Evolutionary conservation across 2,329 filamentous ascomycete species (phyloP).

Genomic region (Xylariaceae sp.): DNA sequence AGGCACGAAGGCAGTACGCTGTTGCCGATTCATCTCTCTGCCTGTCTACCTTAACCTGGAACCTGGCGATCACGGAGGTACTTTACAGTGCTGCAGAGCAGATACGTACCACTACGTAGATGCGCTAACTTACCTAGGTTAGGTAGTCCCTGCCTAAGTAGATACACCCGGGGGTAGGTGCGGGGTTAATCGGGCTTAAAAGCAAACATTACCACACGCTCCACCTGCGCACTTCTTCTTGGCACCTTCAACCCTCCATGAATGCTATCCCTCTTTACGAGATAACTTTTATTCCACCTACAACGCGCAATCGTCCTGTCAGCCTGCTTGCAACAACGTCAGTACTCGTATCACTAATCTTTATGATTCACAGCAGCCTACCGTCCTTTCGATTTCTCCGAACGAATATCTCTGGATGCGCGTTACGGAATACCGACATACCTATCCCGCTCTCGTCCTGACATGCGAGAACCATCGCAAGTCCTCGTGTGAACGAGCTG

Average conservation of each 20-base stretch:
- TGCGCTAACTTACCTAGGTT: neutral
- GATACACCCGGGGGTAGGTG: slow-evolving; percentile 1
- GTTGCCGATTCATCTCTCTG: too few relatives aligned
- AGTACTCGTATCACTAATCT: neutral
- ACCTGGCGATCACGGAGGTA: too few relatives aligned
- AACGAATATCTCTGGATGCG: neutral
- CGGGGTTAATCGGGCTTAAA: neutral
- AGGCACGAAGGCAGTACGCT: too few relatives aligned
- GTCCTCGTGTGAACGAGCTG: slow-evolving; percentile 12
- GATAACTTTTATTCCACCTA: neutral
- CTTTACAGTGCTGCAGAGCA: too few relatives aligned
- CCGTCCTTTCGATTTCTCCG: neutral
- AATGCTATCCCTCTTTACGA: neutral
- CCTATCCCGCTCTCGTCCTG: slow-evolving; percentile 1
- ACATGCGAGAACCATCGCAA: slow-evolving; percentile 13
- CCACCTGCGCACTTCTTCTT: slow-evolving; percentile 7
- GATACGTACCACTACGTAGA: too few relatives aligned
- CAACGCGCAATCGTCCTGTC: neutral
- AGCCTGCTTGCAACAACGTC: neutral
- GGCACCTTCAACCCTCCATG: slow-evolving; percentile 3
- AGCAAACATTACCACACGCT: neutral
- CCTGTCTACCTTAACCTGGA: too few relatives aligned
- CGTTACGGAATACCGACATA: neutral
- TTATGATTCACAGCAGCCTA: neutral
- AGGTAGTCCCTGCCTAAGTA: neutral